Percentiles rank a stretch among this genome's conserved stretches.
Conservation (phyloP, 345 rosid species). For the Geranium rotundifolium region DNA sequence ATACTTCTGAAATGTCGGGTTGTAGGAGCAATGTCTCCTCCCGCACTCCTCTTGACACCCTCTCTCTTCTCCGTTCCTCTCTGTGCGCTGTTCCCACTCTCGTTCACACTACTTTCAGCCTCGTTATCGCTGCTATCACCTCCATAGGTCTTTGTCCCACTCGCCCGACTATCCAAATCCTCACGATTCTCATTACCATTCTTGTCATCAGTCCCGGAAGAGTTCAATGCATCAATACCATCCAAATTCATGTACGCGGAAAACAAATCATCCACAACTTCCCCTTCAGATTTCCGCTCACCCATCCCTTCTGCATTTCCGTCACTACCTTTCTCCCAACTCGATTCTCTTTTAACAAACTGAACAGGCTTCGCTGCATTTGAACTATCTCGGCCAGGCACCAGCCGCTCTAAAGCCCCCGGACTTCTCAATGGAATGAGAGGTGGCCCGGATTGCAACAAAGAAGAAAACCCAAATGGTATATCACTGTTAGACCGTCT, state of each 20-base stretch:
- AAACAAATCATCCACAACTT: constrained; percentile 77
- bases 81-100: constrained; percentile 34
- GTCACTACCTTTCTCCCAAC: constrained; percentile 45
- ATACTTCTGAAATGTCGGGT: constrained; percentile 78
- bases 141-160: constrained; percentile 80
- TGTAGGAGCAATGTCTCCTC: constrained; percentile 61
- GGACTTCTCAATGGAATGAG: constrained; percentile 41
- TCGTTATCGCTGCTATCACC: constrained; percentile 84
- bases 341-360: constrained; percentile 38
- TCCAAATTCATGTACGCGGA: constrained; percentile 96
- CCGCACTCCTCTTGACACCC: constrained; percentile 70
- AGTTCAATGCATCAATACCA: constrained; percentile 64
- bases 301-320: constrained; percentile 46
- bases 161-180: constrained; percentile 82
- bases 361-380: constrained; percentile 14
- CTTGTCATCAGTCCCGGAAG: constrained; percentile 70
- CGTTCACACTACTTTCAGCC: constrained; percentile 82
- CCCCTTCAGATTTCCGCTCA: constrained; percentile 71
- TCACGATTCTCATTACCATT: constrained; percentile 57
- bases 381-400: no score
- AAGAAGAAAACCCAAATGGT: constrained; percentile 41
- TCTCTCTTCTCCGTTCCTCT: constrained; percentile 44
- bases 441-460: constrained; percentile 49
- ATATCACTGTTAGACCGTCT: constrained; percentile 84
- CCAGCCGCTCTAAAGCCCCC: constrained; percentile 29